Conservation (phyloP, 257 asterid genomes). For the Rubia yunnanensis region DNA sequence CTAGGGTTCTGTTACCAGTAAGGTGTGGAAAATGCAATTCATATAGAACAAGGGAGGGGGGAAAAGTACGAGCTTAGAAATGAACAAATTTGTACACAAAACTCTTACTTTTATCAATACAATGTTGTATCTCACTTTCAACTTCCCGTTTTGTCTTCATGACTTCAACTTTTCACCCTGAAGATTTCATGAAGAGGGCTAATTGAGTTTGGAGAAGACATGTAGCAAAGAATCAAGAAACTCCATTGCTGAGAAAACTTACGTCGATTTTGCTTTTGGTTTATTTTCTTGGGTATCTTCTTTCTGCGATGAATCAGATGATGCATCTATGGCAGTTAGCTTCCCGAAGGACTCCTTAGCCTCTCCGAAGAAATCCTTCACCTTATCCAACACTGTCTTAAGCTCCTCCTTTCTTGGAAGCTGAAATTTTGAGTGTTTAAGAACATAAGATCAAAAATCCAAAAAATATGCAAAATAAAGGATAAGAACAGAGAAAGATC, state of each 20-base stretch:
- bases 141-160: conserved; percentile 10
- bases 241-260: conserved; percentile 22
- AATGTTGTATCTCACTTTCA: not conserved
- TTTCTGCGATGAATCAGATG: conserved; percentile 27
- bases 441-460: not conserved
- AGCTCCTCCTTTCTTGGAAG: conserved; percentile 74
- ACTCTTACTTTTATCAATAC: not conserved
- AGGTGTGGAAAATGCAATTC: not conserved
- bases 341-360: conserved; percentile 94
- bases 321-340: conserved; percentile 50
- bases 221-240: not conserved
- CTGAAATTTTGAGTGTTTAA: conserved; percentile 28
- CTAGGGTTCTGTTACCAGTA: not conserved
- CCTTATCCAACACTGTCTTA: conserved; percentile 80
- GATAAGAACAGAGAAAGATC: conserved; percentile 1
- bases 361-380: conserved; percentile 84
- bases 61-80: not conserved
- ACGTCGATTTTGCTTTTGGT: conserved; percentile 47
- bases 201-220: not conserved
- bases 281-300: conserved; percentile 21
- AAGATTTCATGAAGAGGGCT: not conserved
- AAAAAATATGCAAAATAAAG: not conserved
- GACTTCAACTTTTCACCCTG: conserved; percentile 34
- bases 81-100: conserved; percentile 1
- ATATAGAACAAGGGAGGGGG: not conserved